Evolutionary conservation across 2,329 filamentous ascomycete species (phyloP), one percentile per base, ranked within the genome.

Genomic region (Cercospora nicotianae): DNA sequence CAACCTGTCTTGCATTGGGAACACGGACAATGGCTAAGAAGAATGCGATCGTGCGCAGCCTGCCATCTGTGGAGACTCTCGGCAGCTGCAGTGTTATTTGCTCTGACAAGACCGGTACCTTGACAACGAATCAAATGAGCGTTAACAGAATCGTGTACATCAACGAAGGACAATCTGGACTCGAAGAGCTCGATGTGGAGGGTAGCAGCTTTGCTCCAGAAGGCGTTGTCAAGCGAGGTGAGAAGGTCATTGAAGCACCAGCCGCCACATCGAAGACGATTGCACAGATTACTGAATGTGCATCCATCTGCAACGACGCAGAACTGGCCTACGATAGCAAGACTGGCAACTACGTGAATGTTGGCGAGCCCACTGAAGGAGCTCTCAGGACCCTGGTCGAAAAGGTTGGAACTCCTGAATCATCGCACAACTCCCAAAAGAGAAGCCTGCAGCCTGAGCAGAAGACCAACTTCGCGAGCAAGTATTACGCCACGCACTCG

Each of bases 121-220:
- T 99, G 78, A 99, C 95, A 10, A 99, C 95, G 48, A 99, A 99
- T 83, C 94, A 98, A 82, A 99, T 99, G 95, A 98, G 95, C 77
- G 95, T 97, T 66, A 95, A 90, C 84, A 96, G 94, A 81, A 83
- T 98, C 65, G 91, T 97, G 59, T 92, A 94, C 78, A 85, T 99
- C 73, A 90, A 87, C 75, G 88, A 91, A 72, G 81, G 87, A 68
- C 94, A 92, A 60, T 87, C 83, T 64, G 90, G 87, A 67, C 84
- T 98, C 26, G 91, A 94, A 75, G 94, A 97, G 78, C 86, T 97
- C 59, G 90, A 95, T 69, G 91, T 99, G 31, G 90, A 96, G 78
- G 95, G 95, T 55, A 97, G 93, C 1, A 98, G 93, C 58, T 98
- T 97, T 78, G 87, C 92, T 36, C 95, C 94, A 5, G 87, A 89